phyloP scores from a whole-genome alignment of 1,139 yeast species.

The Arxiozyma telluris region DNA sequence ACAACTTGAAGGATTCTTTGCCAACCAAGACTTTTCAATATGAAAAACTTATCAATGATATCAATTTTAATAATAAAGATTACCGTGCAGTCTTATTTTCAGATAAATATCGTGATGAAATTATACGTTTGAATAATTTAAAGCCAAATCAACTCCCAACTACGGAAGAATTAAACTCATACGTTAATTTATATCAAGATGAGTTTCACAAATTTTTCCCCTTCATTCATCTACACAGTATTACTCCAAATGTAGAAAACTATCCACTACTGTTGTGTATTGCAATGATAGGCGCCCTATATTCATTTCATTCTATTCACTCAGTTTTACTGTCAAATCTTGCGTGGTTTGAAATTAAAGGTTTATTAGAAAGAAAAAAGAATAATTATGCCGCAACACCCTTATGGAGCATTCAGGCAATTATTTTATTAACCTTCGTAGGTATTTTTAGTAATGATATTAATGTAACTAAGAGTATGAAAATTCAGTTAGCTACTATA shows the following conservation, averaged over 20 bases:
- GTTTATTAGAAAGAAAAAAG: conserved; percentile 56
- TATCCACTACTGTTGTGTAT: conserved; percentile 72
- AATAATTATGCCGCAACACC: conserved; percentile 61
- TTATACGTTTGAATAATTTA: conserved; percentile 45
- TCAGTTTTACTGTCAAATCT: conserved; percentile 71
- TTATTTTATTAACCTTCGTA: conserved; percentile 70
- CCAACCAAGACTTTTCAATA: background rate
- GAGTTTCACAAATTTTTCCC: conserved; percentile 78
- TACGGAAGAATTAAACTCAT: conserved; percentile 62
- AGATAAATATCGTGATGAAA: conserved; percentile 44
- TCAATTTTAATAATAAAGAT: background rate
- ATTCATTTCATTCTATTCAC: conserved; percentile 70
- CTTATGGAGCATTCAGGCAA: conserved; percentile 79
- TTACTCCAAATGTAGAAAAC: conserved; percentile 50
- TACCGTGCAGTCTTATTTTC: conserved; percentile 31
- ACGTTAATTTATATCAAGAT: conserved; percentile 57
- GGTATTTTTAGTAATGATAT: conserved; percentile 74
- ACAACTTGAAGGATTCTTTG: background rate
- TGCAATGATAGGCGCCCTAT: conserved; percentile 84
- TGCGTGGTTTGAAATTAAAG: conserved; percentile 69
- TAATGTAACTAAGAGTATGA: conserved; percentile 62
- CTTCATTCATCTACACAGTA: conserved; percentile 67
- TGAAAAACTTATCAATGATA: background rate
- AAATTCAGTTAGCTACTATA: conserved; percentile 68
- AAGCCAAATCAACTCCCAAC: conserved; percentile 58